Evolutionary conservation across 805 yeast species (phyloP), one percentile per base, ranked within the genome.

Genomic region (Candida fluviatilis): DNA sequence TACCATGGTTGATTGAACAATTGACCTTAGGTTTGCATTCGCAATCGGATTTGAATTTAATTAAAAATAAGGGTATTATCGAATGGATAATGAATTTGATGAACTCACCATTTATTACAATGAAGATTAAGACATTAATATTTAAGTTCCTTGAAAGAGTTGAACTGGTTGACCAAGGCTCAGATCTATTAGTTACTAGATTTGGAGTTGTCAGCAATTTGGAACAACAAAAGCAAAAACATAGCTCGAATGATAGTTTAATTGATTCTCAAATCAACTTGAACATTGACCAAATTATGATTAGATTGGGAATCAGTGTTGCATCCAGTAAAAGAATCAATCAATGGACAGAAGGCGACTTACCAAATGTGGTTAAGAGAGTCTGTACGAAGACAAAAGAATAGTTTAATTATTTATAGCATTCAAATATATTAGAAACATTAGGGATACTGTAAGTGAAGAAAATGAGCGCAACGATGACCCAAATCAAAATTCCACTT

Each of bases 51-150:
- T 66, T 85, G 36, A 60, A 67, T 18, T 53, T 78, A 1, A 55
- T 85, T 38, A 67, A 72, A 42, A 65, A 62, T 35, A 71, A 65
- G 38, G 81, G 80, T 5, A 70, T 83, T 2, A 57, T 87, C 39
- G 96, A 88, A 46, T 79, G 88, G 80, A 45, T 76, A 2, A 48
- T 83, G 51, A 78, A 79, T 41, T 58, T 83, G 38, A 45, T 63
- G 26, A 69, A 70, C 42, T 70, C 81, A 5, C 80, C 83, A 24
- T 78, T 69, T 47, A 42, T 70, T 17, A 61, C 62, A 29, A 47
- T 61, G 21, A 64, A 62, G 29, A 45, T 78, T 28, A 68, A 66
- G 31, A 55, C 58, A 2, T 55, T 62, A 35, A 55, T 82, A 4
- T 51, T 65, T 15, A 55, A 55, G 14, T 56, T 81, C 6, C 36